phyloP scores from a whole-genome alignment of 495 filamentous ascomycete species.

The Podospora bellae-mahoneyi region DNA sequence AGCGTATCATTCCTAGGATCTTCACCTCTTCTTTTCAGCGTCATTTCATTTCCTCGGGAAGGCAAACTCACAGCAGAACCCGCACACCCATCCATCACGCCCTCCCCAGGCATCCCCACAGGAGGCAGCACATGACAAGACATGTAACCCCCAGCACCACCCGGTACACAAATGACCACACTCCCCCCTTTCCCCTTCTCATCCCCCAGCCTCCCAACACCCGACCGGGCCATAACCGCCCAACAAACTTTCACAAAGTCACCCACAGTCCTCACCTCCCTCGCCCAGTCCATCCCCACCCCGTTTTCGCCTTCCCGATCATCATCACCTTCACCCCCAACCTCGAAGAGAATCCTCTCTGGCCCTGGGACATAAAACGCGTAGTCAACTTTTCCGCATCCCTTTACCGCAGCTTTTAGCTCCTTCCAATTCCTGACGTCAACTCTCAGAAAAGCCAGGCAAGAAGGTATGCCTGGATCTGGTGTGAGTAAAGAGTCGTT shows the following conservation, averaged over 20 bases:
- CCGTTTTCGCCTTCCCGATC: background rate
- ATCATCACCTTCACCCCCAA: background rate
- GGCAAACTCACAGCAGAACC: background rate
- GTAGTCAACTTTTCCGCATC: background rate
- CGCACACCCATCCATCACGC: background rate
- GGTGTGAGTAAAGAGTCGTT: background rate
- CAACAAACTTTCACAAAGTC: background rate
- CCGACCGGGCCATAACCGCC: background rate
- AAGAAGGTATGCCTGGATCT: background rate
- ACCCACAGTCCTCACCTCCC: background rate
- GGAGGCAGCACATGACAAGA: background rate
- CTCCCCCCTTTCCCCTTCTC: background rate
- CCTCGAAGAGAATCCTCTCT: background rate
- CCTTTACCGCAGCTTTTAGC: background rate
- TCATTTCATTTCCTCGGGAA: background rate
- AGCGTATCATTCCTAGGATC: background rate
- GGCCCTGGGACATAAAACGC: background rate
- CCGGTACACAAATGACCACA: background rate
- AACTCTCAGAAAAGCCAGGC: background rate
- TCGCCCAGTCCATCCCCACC: background rate
- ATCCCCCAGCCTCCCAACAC: background rate
- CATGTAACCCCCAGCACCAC: background rate
- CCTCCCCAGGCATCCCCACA: background rate
- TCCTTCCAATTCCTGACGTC: background rate
- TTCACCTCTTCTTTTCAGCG: background rate